Evolutionary conservation across 2,329 filamentous ascomycete genomes (phyloP).

Genomic region (Lachnellula subtilissima): DNA sequence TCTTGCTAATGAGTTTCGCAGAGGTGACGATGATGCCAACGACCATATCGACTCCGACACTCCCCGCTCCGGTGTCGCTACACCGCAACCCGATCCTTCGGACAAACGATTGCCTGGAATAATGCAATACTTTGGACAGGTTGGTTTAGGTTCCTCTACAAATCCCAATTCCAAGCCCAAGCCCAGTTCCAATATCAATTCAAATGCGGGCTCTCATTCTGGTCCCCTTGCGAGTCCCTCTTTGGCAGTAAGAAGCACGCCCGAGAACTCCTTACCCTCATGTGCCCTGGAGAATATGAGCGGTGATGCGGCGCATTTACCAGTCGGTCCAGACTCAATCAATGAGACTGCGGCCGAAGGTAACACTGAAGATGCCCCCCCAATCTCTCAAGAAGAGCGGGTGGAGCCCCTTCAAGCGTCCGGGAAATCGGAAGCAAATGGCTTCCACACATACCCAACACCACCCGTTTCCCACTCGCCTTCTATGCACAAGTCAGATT

Average conservation of each 20-base stretch:
- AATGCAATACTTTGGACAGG: conserved; percentile 96
- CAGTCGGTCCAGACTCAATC: conserved; percentile 24
- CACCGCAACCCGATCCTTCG: conserved; percentile 85
- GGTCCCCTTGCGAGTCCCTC: conserved; percentile 25
- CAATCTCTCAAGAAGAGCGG: conserved; percentile 22
- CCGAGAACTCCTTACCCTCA: conserved; percentile 17
- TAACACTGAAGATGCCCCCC: conserved; percentile 19
- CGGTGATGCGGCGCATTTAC: conserved; percentile 21
- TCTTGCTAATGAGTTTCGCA: conserved; percentile 26
- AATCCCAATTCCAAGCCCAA: conserved; percentile 4
- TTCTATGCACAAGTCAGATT: conserved; percentile 40
- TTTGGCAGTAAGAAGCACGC: conserved; percentile 20
- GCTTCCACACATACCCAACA: conserved; percentile 48
- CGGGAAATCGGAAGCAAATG: conserved; percentile 17
- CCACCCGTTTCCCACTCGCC: conserved; percentile 49
- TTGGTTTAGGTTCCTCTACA: conserved; percentile 78
- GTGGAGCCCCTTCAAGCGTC: conserved; percentile 21
- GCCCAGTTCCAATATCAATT: neutral
- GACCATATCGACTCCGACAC: conserved; percentile 81
- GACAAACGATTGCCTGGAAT: conserved; percentile 96
- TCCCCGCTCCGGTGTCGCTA: conserved; percentile 85
- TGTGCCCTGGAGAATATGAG: conserved; percentile 18
- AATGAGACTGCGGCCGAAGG: conserved; percentile 22
- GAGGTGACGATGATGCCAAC: conserved; percentile 60
- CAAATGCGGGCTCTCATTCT: conserved; percentile 20